Percentiles rank a stretch among this genome's conserved stretches.
phyloP scores from a whole-genome alignment of 306 rosid genomes.

The Pachyrhizus erosus region DNA sequence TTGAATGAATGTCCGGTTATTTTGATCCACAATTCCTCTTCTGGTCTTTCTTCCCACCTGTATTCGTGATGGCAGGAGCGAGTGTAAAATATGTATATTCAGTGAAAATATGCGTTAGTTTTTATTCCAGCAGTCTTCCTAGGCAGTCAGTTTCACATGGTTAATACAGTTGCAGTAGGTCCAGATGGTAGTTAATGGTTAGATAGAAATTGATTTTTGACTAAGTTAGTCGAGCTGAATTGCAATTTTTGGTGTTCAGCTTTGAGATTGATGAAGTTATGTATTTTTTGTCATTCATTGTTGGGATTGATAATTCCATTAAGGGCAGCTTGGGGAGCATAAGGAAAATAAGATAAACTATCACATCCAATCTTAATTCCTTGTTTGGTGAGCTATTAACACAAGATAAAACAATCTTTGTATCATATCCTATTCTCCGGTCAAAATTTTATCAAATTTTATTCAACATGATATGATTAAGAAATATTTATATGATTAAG shows the following conservation, averaged over 20 bases:
- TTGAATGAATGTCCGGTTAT: slow-evolving; percentile 39
- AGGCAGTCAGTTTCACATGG: slow-evolving; percentile 51
- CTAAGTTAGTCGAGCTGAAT: slow-evolving; percentile 55
- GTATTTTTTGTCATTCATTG: slow-evolving; percentile 52
- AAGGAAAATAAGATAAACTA: neutral
- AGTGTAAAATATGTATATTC: slow-evolving; percentile 65
- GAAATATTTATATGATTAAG: too few species aligned
- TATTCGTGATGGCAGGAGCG: slow-evolving; percentile 42
- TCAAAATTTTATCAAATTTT: neutral
- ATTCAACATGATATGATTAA: neutral
- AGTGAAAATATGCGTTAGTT: slow-evolving; percentile 57
- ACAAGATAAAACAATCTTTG: neutral
- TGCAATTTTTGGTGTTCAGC: slow-evolving; percentile 67
- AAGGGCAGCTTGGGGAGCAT: slow-evolving; percentile 28
- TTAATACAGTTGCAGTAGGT: slow-evolving; percentile 47
- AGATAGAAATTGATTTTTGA: slow-evolving; percentile 47
- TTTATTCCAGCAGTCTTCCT: slow-evolving; percentile 50
- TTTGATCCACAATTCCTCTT: slow-evolving; percentile 37
- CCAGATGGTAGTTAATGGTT: slow-evolving; percentile 47
- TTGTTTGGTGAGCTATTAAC: neutral
- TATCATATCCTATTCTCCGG: neutral
- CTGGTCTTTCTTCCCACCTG: slow-evolving; percentile 41
- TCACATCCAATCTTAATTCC: neutral
- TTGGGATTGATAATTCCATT: slow-evolving; percentile 43
- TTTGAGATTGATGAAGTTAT: slow-evolving; percentile 49